Base-by-base conservation (phyloP, 352 stramenopile species). In the Phytophthora pseudosyringae region DNA sequence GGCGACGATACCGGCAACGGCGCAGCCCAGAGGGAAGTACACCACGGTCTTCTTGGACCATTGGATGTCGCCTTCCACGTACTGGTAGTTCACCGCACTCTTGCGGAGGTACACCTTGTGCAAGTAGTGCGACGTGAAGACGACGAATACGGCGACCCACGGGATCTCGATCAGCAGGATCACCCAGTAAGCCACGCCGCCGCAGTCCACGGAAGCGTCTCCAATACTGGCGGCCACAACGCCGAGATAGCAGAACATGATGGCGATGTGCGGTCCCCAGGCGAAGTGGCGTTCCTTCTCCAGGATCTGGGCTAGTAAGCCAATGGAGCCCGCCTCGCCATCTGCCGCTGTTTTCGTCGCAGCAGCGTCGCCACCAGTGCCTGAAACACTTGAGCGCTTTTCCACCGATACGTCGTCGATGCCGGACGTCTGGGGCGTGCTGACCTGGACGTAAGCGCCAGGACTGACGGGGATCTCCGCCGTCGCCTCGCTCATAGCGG, bases 151-250 rank as follows among this genome's bases (percentile, higher is more conserved):
- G 15, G 78, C 66, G 11, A 89, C 72, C 80, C 80, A 89, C 32
- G 80, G 78, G 21, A 89, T 72, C 32, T 87, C 73, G 10, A 67
- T 62, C 51, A 80, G 71, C 49, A 89, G 59, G n/a, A 89, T 58
- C 11, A 79, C 65, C 74, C 76, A 88, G 63, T 86, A 88, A 0
- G 62, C 69, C 12, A 73, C 74, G 32, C 72, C 70, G 31, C 75
- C 74, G 16, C 79, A 88, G 48, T 60, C 46, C 11, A 73, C 63
- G 28, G 59, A 56, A 0, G 56, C 56, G 21, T 67, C 64, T 29
- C 59, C 63, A 43, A 86, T 79, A 25, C 57, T 77, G 9, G 63
- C 35, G 36, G 50, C 51, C 13, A 75, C 54, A 39, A 80, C 65
- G 26, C 77, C 77, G 8, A 86, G 36, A 51, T 77, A 80, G 35